phyloP scores from a whole-genome alignment of 2,329 filamentous ascomycete genomes.

The Cladosporium sphaerospermum region DNA sequence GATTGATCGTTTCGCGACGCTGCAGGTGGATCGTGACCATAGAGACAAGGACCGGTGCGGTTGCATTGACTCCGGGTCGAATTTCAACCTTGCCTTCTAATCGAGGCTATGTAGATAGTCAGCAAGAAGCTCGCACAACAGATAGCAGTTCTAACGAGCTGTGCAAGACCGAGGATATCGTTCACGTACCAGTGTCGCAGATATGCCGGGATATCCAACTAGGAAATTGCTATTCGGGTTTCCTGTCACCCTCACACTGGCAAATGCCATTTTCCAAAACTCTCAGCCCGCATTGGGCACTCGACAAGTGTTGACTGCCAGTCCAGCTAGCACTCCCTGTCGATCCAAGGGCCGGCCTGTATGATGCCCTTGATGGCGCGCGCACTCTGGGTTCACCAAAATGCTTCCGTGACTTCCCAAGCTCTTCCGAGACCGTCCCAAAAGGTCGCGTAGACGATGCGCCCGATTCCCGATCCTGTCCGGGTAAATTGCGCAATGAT shows the following conservation, averaged over 20 bases:
- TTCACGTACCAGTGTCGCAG: conserved; percentile 77
- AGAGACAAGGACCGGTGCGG: conserved; percentile 83
- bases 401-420: no score
- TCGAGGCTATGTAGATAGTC: conserved; percentile 58
- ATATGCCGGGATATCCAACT: conserved; percentile 96
- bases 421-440: no score
- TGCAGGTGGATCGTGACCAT: conserved; percentile 92
- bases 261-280: conserved; percentile 50
- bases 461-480: no score
- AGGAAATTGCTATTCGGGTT: conserved; percentile 95
- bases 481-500: no score
- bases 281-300: conserved; percentile 22
- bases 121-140: not conserved
- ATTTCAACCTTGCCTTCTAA: conserved; percentile 98
- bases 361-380: no score
- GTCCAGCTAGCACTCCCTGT: conserved; percentile 9
- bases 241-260: conserved; percentile 84
- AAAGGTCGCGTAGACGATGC: no score
- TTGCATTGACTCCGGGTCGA: conserved; percentile 74
- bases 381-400: no score
- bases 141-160: no score
- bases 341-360: not conserved
- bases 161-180: no score
- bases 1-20: conserved; percentile 91
- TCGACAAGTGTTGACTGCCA: conserved; percentile 6